Evolutionary conservation across 2,329 filamentous ascomycete species (phyloP), one percentile per base, ranked within the genome.

Genomic region (Colletotrichum kahawae): DNA sequence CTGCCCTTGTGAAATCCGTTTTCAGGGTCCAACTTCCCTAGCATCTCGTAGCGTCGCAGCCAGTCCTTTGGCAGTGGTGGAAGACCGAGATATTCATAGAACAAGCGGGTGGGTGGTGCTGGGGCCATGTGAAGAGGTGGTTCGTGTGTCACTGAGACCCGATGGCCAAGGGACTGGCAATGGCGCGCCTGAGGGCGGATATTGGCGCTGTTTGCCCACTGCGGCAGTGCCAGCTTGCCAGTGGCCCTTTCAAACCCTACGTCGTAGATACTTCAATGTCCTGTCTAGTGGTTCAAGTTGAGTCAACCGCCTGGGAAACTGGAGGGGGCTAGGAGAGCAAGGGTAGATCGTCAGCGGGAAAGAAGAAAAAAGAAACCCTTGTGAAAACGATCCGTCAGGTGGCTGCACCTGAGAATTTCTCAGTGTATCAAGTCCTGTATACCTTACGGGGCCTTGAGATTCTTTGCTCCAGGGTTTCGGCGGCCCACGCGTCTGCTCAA

Each of bases 11-110:
- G 65, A 74, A 65, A 59, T 67, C 60, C 31, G 21, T 21, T 72
- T 72, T 70, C 72, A 67, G 67, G 74, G 74, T 71, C 72, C 70
- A 71, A 29, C 54, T 33, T 27, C 57, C 62, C 48, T 62, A 69
- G 59, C 27, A 38, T 63, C 57, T 36, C 43, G 48, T 67, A 72
- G 72, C 69, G 63, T 72, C 33, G 68, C 36, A 54, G 51, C 54
- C 69, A 48, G 57, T 29, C 57, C 60, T 54, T 57, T 67, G 71
- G 62, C 71, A 62, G 24, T 63, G 71, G 48, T 57, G 62, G 48
- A 43, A 70, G 38, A 29, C 65, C 65, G 71, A 68, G 71, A 75
- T 76, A 75, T 75, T 65, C 67, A 76, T 76, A 75, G 71, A 76
- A 63, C 66, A 70, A 62, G 67, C 48, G 31, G 54, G 51, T 29